Conservation (phyloP, 1,284 basidiomycete species). For the Ceratobasidium sp. region DNA sequence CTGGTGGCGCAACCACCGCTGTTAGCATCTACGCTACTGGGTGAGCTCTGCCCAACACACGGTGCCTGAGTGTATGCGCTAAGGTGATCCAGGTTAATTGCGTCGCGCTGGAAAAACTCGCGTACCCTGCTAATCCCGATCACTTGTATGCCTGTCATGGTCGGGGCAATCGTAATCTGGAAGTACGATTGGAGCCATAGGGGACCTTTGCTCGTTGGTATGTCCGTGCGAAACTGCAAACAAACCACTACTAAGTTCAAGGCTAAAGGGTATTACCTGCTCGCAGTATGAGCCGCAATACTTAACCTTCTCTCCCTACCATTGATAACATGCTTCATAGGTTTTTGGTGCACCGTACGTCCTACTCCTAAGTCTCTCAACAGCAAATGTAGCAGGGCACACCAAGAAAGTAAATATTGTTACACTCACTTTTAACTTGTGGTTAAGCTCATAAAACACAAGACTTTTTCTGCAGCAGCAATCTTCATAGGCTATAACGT, state of each 20-base stretch:
- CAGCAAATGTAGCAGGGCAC: slow-evolving; percentile 61
- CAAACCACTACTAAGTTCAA: not conserved
- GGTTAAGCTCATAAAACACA: not conserved
- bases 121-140: slow-evolving; percentile 60
- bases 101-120: slow-evolving; percentile 56
- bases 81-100: slow-evolving; percentile 21
- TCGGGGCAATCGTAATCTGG: slow-evolving; percentile 63
- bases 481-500: slow-evolving; percentile 53
- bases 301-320: slow-evolving; percentile 1
- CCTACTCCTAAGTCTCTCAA: slow-evolving; percentile 59
- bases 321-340: slow-evolving; percentile 48
- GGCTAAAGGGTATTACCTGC: slow-evolving; percentile 58
- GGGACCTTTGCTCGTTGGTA: slow-evolving; percentile 61
- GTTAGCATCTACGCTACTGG: slow-evolving; percentile 61
- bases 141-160: slow-evolving; percentile 62
- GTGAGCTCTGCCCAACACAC: slow-evolving; percentile 47
- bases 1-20: slow-evolving; percentile 61
- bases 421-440: too few relatives aligned
- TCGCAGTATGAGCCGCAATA: slow-evolving; percentile 30
- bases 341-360: slow-evolving; percentile 65
- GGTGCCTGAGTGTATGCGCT: not conserved
- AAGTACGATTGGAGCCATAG: slow-evolving; percentile 60
- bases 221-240: not conserved
- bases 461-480: slow-evolving; percentile 32
- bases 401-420: slow-evolving; percentile 60